A percentile compares a stretch with the other conserved stretches of the same genome.
Conservation (phyloP, 139 green algal species). For the Picochlorum sp. region DNA sequence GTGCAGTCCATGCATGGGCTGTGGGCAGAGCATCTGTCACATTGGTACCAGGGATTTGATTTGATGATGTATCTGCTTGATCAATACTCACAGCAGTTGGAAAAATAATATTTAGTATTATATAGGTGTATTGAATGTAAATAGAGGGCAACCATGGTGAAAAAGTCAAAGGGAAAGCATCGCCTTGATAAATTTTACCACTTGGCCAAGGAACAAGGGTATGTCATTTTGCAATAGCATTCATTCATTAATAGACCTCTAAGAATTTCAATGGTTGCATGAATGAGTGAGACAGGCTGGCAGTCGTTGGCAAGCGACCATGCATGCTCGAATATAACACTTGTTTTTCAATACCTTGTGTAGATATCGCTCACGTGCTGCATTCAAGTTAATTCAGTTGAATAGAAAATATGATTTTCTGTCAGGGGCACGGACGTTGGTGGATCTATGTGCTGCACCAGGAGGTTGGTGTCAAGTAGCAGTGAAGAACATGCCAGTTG, state of each 20-base stretch:
- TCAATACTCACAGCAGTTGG: background rate
- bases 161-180: constrained; percentile 76
- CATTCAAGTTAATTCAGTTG: constrained; percentile 99
- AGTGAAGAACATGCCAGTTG: constrained; percentile 86
- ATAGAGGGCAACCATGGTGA: constrained; percentile 16
- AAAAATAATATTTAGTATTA: background rate
- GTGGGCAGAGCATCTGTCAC: no score
- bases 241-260: background rate
- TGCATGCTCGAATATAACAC: no score
- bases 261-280: background rate
- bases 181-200: constrained; percentile 98
- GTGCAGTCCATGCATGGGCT: no score
- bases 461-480: constrained; percentile 87
- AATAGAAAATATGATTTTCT: constrained; percentile 97
- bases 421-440: constrained; percentile 49
- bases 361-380: constrained; percentile 91
- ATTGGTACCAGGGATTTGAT: no score
- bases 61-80: no score
- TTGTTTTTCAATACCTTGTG: background rate
- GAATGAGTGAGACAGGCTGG: no score
- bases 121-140: background rate
- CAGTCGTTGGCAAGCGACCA: no score
- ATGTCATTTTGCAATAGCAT: background rate
- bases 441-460: constrained; percentile 97
- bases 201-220: constrained; percentile 95